Evolutionary conservation across 2,329 filamentous ascomycete species (phyloP).

Genomic region (Penicillium sp.): DNA sequence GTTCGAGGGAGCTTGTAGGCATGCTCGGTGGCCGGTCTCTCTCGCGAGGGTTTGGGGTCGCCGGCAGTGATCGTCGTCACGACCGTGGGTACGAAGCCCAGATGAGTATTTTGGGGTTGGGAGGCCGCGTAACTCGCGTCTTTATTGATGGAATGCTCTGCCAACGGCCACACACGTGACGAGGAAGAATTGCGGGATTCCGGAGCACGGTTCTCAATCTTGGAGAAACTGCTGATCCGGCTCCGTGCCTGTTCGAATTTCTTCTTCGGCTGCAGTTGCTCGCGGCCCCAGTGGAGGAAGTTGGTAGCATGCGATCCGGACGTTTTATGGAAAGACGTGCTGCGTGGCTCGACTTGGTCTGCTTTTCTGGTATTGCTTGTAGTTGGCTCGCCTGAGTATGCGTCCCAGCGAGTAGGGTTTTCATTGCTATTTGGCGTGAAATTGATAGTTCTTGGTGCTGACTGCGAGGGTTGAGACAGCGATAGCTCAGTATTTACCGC

Average conservation of each 20-base stretch:
- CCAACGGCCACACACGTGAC: constrained; percentile 47
- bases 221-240: constrained; percentile 45
- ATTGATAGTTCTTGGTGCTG: constrained; percentile 16
- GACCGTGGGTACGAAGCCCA: constrained; percentile 34
- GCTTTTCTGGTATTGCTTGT: constrained; percentile 59
- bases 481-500: constrained; percentile 7
- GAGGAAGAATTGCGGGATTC: constrained; percentile 60
- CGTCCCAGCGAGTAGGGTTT: constrained; percentile 59
- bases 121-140: constrained; percentile 29
- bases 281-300: constrained; percentile 40
- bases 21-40: constrained; percentile 42
- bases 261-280: constrained; percentile 44
- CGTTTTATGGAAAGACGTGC: constrained; percentile 33
- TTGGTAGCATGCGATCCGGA: constrained; percentile 34
- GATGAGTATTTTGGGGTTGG: constrained; percentile 30
- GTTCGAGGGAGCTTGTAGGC: constrained; percentile 16
- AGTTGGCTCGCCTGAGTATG: constrained; percentile 67
- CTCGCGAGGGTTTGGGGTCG: constrained; percentile 20
- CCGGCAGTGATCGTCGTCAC: constrained; percentile 42
- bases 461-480: constrained; percentile 5
- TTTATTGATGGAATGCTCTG: constrained; percentile 27
- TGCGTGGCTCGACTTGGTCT: constrained; percentile 60
- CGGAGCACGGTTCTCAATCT: constrained; percentile 64
- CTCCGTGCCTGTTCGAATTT: constrained; percentile 38
- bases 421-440: constrained; percentile 23